Base-by-base conservation (phyloP, 139 green algal species). In the Chlorella sp. region DNA sequence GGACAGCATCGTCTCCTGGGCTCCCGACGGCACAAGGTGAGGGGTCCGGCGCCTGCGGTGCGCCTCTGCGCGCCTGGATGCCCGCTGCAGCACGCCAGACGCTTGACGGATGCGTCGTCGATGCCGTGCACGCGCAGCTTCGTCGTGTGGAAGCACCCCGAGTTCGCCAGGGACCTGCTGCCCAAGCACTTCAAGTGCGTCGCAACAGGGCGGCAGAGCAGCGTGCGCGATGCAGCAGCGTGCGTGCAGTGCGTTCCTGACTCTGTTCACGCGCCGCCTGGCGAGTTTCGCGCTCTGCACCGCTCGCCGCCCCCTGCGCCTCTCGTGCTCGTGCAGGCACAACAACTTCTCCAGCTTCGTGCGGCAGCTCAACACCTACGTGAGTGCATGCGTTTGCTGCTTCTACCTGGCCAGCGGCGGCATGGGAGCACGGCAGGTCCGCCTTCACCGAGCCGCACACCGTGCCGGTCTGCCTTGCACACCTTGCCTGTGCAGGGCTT, bases 331-430 rank as follows among this genome's bases (percentile, higher is more conserved):
- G 24, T 27, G 26, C 30, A 32, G 64, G 14, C 62, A 69, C 71
- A 76, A 98, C 85, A 98, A 97, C 80, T 98, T 97, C 74, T 95
- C 86, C 27, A 91, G 77, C 76, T 98, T 98, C 72, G 94, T 98
- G 51, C 83, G 94, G 14, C 94, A 98, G 79, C 91, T 98, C 2
- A 98, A 98, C 77, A 98, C 94, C 24, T 98, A 98, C 76, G 93
- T 93, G 68, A 85, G 88, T 10, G 42, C 42, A 55, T 55, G 42
- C 42, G 42, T 10, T 26, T 68, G 70, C 29, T 1, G 10, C 1
- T 51, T 65, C 17, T 65, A 30, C 23, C 49, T 59, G 49, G 49
- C 49, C 14, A 59, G 14, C 14, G 49, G n/a, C n/a, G n/a, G n/a
- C n/a, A n/a, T n/a, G n/a, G n/a, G n/a, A n/a, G n/a, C n/a, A n/a